Evolutionary conservation across 257 asterid species (phyloP), one percentile per base, ranked within the genome.

Genomic region (Cynanchum wilfordii): DNA sequence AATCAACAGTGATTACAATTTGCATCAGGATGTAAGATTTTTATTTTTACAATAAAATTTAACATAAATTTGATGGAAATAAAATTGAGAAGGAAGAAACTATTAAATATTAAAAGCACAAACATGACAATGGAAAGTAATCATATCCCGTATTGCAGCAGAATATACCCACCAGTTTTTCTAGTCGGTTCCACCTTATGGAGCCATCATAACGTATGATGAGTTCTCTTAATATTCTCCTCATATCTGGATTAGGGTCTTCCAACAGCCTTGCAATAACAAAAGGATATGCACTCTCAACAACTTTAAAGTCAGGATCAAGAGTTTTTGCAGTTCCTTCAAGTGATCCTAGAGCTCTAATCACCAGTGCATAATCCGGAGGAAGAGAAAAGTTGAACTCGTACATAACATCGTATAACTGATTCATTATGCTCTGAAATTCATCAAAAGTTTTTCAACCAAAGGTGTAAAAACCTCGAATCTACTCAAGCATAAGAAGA

Each of bases 241-340:
- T 89, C 99, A 94, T 94, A 79, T 91, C 99, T 77, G 96, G 96
- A 83, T 88, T 89, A 45, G 99, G 93, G 86, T 94, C 97, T 76
- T 76, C 84, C 84, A 94, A 84, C 59, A 91, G 89, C 83, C 97
- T 85, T 75, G 96, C 97, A 22, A 94, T 91, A 71, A 94, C 96
- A 79, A 91, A 94, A 62, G 99, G 99, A 83, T 94, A 94, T 55
- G 99, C 97, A 84, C 99, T 94, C 86, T 91, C 99, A 33, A 94
- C 93, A 73, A 91, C 99, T 82, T 94, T 88, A 80, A 94, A 94
- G 76, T 85, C 96, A 77, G 99, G 99, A 80, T 94, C 99, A 83
- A 94, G 82, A 51, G 86, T 83, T 82, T 94, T 94, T 27, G 99
- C 99, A 60, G 99, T 94, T 70, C 99, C 99, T 86, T 94, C 99